A percentile compares a stretch with the other conserved stretches of the same genome.
These are phyloP conservation scores for Debaryomyces sp. DNA, from an alignment of 1,139 yeast genomes.

Conservation along the genomic window DNA sequence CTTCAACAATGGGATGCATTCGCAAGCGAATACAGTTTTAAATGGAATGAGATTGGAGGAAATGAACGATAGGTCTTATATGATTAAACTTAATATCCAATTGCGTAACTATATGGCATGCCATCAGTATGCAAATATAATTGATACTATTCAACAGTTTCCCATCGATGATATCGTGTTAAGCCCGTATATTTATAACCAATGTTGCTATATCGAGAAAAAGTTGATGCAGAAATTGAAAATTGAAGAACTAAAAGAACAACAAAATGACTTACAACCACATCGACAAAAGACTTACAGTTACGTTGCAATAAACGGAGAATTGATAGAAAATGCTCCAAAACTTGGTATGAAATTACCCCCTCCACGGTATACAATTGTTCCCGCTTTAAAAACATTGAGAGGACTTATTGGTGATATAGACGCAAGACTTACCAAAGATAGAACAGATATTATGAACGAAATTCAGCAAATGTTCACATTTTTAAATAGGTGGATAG, in stretches of 20 bases:
- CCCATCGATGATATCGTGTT: slow-evolving; percentile 33
- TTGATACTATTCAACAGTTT: slow-evolving; percentile 27
- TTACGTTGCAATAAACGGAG: not conserved
- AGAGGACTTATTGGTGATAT: slow-evolving; percentile 40
- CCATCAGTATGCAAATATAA: slow-evolving; percentile 24
- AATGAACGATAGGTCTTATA: slow-evolving; percentile 28
- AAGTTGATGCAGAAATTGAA: slow-evolving; percentile 5
- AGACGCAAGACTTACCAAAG: slow-evolving; percentile 30
- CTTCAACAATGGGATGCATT: slow-evolving; percentile 29
- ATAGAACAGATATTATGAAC: slow-evolving; percentile 26
- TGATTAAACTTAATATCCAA: slow-evolving; percentile 27
- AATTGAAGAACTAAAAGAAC: not conserved
- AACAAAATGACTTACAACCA: not conserved
- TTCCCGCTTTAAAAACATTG: slow-evolving; percentile 19
- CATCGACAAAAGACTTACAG: not conserved
- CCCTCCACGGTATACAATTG: slow-evolving; percentile 3
- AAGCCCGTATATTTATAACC: slow-evolving; percentile 39
- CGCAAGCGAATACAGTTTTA: slow-evolving; percentile 28
- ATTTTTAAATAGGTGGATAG: slow-evolving; percentile 31
- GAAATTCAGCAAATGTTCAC: slow-evolving; percentile 24
- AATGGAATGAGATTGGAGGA: slow-evolving; percentile 23
- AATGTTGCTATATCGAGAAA: slow-evolving; percentile 34
- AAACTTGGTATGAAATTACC: slow-evolving; percentile 2
- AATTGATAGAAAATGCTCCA: slow-evolving; percentile 1
- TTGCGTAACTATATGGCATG: slow-evolving; percentile 25